Base-by-base conservation (phyloP, 305 asterid species). In the Plantago coronopus region DNA sequence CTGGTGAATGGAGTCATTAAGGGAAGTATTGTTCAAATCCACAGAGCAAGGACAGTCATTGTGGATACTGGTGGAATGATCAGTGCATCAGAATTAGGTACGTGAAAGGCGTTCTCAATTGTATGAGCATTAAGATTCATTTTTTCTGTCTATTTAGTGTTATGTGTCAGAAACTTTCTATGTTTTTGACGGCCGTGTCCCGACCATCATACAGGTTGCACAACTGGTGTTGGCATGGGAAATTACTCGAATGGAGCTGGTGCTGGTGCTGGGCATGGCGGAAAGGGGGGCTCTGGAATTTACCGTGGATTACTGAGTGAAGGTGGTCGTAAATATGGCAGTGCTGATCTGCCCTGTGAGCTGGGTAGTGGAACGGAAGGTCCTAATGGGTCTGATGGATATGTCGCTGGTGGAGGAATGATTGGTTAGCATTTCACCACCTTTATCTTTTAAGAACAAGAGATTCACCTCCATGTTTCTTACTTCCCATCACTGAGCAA, bases 261-360 rank as follows among this genome's bases (percentile, higher is more conserved):
- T 63, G 87, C 90, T 54, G 98, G 98, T 54, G 98, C 98, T 65
- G 98, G 98, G 65, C 98, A 91, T 80, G 98, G 98, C 64, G 98
- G 98, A 68, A 75, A 74, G 81, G 98, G 98, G 57, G 96, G 98
- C 17, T 81, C 95, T 38, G 98, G 96, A 63, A 70, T 77, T 75
- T 88, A 46, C 78, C 77, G 74, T 59, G 98, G 98, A 69, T 72
- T 74, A 64, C 64, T 80, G 71, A 84, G 88, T 74, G 82, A 81
- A 72, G 98, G 98, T 57, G 98, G 98, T 69, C 78, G 66, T 69
- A 78, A 66, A 73, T 91, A 91, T 76, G 96, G 98, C 66, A 84
- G 80, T 34, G 89, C 96, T 59, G 93, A 84, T 74, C 95, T 91
- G 71, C 98, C 98, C 68, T 91, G 98, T 69, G 98, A 91, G 71